Evolutionary conservation across 2,329 filamentous ascomycete genomes (phyloP).

Genomic region (Fusarium globosum): DNA sequence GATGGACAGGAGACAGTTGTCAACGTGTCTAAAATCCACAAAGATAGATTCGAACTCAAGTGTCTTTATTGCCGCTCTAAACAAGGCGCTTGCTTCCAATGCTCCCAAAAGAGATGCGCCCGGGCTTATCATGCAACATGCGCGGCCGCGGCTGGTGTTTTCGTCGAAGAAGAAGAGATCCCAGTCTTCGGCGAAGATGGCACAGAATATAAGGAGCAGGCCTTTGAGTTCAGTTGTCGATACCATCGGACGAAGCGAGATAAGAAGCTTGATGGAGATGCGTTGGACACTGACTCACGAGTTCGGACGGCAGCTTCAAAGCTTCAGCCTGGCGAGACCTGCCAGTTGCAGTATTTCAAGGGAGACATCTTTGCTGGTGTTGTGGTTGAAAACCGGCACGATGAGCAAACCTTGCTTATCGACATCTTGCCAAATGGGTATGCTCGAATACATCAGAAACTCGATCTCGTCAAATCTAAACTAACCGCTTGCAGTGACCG

Average conservation of each 20-base stretch:
- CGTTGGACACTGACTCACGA: constrained; percentile 75
- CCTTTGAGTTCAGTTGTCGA: constrained; percentile 92
- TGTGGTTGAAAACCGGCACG: constrained; percentile 82
- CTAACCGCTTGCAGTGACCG: constrained; percentile 70
- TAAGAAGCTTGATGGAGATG: constrained; percentile 75
- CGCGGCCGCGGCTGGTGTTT: constrained; percentile 89
- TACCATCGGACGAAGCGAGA: constrained; percentile 92
- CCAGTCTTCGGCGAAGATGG: constrained; percentile 91
- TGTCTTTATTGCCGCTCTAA: constrained; percentile 96
- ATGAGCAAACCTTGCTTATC: constrained; percentile 80
- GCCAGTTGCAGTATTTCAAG: constrained; percentile 86
- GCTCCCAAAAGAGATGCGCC: constrained; percentile 92
- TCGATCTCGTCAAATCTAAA: not conserved
- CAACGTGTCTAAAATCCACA: constrained; percentile 84
- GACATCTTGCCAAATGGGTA: constrained; percentile 88
- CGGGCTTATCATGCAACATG: constrained; percentile 96
- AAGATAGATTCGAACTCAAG: constrained; percentile 89
- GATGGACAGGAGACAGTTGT: constrained; percentile 79
- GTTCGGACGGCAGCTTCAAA: constrained; percentile 75
- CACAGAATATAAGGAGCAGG: constrained; percentile 90
- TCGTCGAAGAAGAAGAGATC: constrained; percentile 87
- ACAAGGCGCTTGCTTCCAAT: constrained; percentile 96
- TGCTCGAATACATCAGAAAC: constrained; percentile 48
- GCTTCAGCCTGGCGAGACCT: constrained; percentile 78
- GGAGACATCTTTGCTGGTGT: constrained; percentile 92